Percentiles rank a stretch among this genome's conserved stretches.
Evolutionary conservation across 2,329 filamentous ascomycete genomes (phyloP).

Genomic region (Neonectria sp.): DNA sequence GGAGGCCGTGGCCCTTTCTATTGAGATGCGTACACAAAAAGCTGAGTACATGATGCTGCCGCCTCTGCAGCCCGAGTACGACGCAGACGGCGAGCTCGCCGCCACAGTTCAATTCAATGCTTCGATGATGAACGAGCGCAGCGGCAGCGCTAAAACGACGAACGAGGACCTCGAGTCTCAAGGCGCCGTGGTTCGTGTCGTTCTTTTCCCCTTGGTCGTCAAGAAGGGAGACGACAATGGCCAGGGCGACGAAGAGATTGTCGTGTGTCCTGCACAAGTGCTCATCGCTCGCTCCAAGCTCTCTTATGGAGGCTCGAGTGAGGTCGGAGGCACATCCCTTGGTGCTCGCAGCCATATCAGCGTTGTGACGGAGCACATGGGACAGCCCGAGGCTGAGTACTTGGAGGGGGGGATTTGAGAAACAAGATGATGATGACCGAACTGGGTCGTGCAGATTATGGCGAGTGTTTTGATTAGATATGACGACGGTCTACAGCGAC

Average conservation of each 20-base stretch:
- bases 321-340: conserved; percentile 64
- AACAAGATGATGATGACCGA: conserved; percentile 38
- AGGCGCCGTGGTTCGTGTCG: conserved; percentile 86
- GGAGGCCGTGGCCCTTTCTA: conserved; percentile 89
- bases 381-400: conserved; percentile 53
- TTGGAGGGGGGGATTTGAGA: conserved; percentile 51
- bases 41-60: conserved; percentile 99
- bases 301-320: conserved; percentile 64
- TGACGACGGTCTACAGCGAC: conserved; percentile 30
- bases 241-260: conserved; percentile 92
- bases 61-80: conserved; percentile 93
- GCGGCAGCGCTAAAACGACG: conserved; percentile 69
- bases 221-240: conserved; percentile 94
- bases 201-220: conserved; percentile 96
- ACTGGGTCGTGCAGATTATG: conserved; percentile 23
- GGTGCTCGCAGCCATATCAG: conserved; percentile 57
- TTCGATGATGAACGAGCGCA: conserved; percentile 93
- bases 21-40: conserved; percentile 97
- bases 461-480: conserved; percentile 27
- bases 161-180: conserved; percentile 87
- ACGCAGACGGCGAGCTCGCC: conserved; percentile 90
- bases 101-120: conserved; percentile 94
- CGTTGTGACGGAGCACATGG: conserved; percentile 54
- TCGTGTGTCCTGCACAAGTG: conserved; percentile 95
- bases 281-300: conserved; percentile 75